A percentile compares a stretch with the other conserved stretches of the same genome.
Conservation (phyloP, 768 basidiomycete genomes). For the Botryobasidium botryosum region DNA sequence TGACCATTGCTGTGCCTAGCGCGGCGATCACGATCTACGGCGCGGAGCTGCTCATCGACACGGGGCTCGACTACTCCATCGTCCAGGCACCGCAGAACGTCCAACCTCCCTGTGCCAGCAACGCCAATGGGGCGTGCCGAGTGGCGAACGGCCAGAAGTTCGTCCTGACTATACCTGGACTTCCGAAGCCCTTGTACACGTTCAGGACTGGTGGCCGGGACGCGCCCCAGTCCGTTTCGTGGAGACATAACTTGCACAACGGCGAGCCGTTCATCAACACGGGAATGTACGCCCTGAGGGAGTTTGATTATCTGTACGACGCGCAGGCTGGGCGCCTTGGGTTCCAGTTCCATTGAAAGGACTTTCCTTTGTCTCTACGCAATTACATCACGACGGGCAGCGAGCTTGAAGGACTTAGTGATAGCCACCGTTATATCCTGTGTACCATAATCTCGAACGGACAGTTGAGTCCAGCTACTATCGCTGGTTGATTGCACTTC, state of each 20-base stretch:
- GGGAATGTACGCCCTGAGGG: not conserved
- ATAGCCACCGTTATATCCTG: no score
- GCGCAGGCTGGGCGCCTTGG: not conserved
- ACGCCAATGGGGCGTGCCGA: no score
- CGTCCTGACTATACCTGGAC: conserved; percentile 1
- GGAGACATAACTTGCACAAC: not conserved
- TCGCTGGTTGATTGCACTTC: no score
- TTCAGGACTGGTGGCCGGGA: conserved; percentile 2
- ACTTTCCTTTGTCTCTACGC: no score
- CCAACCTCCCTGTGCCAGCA: no score
- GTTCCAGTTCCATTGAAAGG: no score
- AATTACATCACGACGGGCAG: no score
- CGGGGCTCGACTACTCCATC: conserved; percentile 1
- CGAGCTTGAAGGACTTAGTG: no score
- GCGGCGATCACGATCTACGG: not conserved
- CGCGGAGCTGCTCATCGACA: conserved; percentile 7
- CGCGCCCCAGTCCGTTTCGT: conserved; percentile 3
- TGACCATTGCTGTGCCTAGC: not conserved
- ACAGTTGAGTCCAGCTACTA: no score
- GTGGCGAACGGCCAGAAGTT: not conserved
- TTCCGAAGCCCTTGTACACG: not conserved
- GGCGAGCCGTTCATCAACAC: conserved; percentile 6
- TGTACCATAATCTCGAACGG: no score
- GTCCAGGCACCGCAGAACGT: conserved; percentile 2
- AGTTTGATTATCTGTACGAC: conserved; percentile 8